These are phyloP conservation scores for Fusarium xylarioides DNA, from an alignment of 2,329 filamentous ascomycete genomes.

Conservation along the genomic window DNA sequence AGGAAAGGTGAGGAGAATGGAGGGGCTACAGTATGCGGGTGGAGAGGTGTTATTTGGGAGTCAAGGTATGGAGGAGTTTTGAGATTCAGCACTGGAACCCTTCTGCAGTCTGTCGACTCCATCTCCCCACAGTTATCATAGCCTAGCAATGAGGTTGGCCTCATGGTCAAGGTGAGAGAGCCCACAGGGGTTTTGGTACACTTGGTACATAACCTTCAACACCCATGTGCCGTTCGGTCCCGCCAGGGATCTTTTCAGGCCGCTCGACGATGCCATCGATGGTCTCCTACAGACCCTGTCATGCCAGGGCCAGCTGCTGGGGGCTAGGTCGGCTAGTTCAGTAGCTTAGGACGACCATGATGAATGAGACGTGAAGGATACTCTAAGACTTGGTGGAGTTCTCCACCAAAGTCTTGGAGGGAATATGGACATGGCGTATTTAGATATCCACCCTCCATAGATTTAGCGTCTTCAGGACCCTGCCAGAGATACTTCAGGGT, in stretches of 20 bases:
- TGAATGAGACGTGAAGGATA: conserved; percentile 34
- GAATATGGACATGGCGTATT: conserved; percentile 24
- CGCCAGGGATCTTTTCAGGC: conserved; percentile 32
- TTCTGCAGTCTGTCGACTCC: conserved; percentile 36
- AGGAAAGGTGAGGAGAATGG: conserved; percentile 43
- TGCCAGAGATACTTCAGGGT: conserved; percentile 39
- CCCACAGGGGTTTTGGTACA: conserved; percentile 11
- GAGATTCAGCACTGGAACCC: conserved; percentile 39
- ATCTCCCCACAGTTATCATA: conserved; percentile 42
- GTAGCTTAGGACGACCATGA: conserved; percentile 27
- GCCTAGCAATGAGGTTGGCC: conserved; percentile 33
- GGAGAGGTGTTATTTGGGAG: conserved; percentile 47
- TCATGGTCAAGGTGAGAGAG: conserved; percentile 35
- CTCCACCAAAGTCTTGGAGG: conserved; percentile 36
- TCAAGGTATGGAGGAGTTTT: conserved; percentile 38
- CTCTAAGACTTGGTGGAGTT: conserved; percentile 30
- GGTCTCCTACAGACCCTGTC: conserved; percentile 27
- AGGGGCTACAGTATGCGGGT: conserved; percentile 41
- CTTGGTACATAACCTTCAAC: conserved; percentile 16
- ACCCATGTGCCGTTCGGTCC: conserved; percentile 38
- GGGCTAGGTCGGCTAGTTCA: conserved; percentile 19
- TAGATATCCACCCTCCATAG: conserved; percentile 30
- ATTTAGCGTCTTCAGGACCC: conserved; percentile 39
- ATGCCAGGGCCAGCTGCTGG: conserved; percentile 19
- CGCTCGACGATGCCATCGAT: conserved; percentile 28